Evolutionary conservation across 179 eudicot species (phyloP), one percentile per base, ranked within the genome.

Genomic region (Beta corolliflora): DNA sequence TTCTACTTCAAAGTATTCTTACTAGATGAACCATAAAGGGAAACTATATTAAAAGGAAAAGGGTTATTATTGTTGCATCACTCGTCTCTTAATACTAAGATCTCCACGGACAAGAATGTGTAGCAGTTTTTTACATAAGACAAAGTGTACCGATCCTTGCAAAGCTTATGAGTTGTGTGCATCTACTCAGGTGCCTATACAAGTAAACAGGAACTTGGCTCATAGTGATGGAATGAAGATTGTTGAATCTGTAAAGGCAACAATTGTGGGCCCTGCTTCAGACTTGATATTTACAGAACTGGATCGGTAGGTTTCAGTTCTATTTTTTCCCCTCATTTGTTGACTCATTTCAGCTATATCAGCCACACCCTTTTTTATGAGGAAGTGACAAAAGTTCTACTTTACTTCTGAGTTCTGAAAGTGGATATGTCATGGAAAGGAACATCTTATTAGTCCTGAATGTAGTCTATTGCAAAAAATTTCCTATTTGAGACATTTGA

Each of bases 201-300:
- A 93, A 88, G 98, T 96, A 10, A 94, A 94, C 91, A 96, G 88
- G 81, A 77, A 83, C 83, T 88, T 96, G 93, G 98, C 93, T 55
- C 87, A 92, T 75, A 93, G 86, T 84, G 97, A 96, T 88, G 99
- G 99, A 41, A 96, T 96, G 97, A 93, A 88, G 88, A 83, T 94
- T 64, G 77, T 94, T 84, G 97, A 94, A 75, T 82, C 93, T 81
- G 85, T 87, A 14, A 94, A 88, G 88, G 80, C 81, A n/a, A 41
- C 85, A 19, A 56, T 82, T 50, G 85, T 85, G 13, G 83, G 85
- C 60, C 80, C 89, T 80, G 83, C 88, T 56, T 83, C 94, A 66
- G 93, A 91, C 82, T 79, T 86, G 31, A 77, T 84, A 76, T 86
- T 85, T 53, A 87, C 94, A 21, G 96, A 94, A 73, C 74, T 90